Conservation (phyloP, 306 rosid species). For the Rosa persica region DNA sequence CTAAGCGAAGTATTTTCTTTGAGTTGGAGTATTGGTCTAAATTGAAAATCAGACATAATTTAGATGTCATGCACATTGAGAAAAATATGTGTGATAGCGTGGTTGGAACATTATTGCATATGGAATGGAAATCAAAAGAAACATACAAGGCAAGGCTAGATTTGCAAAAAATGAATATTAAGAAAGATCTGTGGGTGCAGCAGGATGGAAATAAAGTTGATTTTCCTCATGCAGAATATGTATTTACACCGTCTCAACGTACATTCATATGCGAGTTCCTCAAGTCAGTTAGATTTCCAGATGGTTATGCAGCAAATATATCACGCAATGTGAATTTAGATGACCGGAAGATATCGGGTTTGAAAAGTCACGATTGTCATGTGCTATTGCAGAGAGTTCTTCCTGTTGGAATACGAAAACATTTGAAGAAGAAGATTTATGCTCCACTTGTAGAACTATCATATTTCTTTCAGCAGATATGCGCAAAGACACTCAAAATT, state of each 20-base stretch:
- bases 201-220: no score
- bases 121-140: neutral
- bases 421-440: neutral
- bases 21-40: neutral
- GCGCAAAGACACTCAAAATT: neutral
- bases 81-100: neutral
- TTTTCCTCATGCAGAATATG: no score
- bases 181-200: no score
- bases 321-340: neutral
- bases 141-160: neutral
- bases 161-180: neutral
- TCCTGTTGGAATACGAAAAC: neutral
- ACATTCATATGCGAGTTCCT: neutral
- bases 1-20: neutral
- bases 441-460: slow-evolving; percentile 1
- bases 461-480: slow-evolving; percentile 11
- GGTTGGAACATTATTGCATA: neutral
- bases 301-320: no score
- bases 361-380: neutral
- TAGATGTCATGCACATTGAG: neutral
- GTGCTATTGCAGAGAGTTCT: slow-evolving; percentile 1
- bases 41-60: neutral
- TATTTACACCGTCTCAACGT: neutral
- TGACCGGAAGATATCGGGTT: neutral
- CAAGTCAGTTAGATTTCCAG: no score